Conservation (phyloP, 1,284 basidiomycete genomes). For the Limonomyces culmigenus region DNA sequence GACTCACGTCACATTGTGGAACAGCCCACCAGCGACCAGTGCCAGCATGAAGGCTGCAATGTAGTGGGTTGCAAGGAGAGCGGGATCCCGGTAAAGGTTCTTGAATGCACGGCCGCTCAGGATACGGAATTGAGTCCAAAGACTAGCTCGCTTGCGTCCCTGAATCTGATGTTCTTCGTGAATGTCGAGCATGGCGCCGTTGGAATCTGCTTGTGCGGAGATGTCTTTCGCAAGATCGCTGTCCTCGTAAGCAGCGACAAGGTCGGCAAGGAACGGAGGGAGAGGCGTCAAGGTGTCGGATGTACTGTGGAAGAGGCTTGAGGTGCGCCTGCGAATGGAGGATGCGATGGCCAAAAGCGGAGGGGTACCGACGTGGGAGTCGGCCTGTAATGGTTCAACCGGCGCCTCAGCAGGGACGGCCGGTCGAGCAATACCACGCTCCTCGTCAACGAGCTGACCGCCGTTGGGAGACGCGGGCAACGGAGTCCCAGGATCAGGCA, state of each 20-base stretch:
- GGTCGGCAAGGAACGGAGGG: constrained; percentile 51
- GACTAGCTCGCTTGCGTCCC: constrained; percentile 76
- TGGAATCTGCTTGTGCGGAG: constrained; percentile 15
- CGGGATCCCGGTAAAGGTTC: constrained; percentile 90
- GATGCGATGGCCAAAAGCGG: too few species aligned
- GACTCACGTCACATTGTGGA: constrained; percentile 55
- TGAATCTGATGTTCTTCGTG: constrained; percentile 49
- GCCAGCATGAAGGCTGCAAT: constrained; percentile 71
- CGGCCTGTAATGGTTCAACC: too few species aligned
- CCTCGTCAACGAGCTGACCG: too few species aligned
- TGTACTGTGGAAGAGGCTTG: constrained; percentile 37
- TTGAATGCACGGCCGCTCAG: constrained; percentile 95
- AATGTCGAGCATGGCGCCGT: constrained; percentile 43
- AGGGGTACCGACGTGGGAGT: too few species aligned
- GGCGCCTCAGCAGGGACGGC: too few species aligned
- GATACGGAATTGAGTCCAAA: constrained; percentile 82
- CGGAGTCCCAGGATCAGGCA: too few species aligned
- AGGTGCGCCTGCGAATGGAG: too few species aligned
- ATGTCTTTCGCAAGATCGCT: constrained; percentile 41
- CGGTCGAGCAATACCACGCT: too few species aligned
- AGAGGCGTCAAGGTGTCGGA: too few species aligned
- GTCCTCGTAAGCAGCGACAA: constrained; percentile 56
- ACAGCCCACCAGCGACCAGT: constrained; percentile 72
- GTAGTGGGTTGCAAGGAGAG: constrained; percentile 85
- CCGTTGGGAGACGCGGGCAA: too few species aligned